Evolutionary conservation across 805 yeast genomes (phyloP).

Genomic region (Metschnikowia orientalis): DNA sequence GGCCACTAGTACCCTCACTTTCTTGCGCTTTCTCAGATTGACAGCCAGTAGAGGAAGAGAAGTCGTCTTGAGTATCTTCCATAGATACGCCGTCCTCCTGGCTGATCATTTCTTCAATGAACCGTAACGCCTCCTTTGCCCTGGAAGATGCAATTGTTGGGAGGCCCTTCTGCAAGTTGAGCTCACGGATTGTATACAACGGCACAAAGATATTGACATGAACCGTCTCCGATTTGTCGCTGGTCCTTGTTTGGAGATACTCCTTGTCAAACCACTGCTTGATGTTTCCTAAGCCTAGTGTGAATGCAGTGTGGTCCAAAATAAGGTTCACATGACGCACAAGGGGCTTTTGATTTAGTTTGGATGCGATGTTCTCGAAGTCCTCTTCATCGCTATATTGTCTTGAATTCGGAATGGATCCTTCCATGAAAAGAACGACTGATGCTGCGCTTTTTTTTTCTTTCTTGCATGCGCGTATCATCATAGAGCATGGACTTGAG

Average conservation of each 20-base stretch:
- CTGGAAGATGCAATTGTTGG: conserved; percentile 53
- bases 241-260: conserved; percentile 25
- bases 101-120: conserved; percentile 48
- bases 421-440: not conserved
- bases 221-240: conserved; percentile 18
- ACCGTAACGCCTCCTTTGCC: conserved; percentile 60
- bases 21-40: not conserved
- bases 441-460: no score
- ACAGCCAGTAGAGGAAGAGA: not conserved
- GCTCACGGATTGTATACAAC: conserved; percentile 34
- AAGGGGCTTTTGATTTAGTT: not conserved
- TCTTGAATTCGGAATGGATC: no score
- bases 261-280: conserved; percentile 54
- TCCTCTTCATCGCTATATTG: conserved; percentile 3
- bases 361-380: not conserved
- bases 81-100: conserved; percentile 14
- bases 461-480: no score
- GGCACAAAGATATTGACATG: conserved; percentile 46
- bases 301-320: conserved; percentile 63
- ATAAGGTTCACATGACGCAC: conserved; percentile 38
- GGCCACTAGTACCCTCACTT: no score
- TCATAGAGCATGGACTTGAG: no score
- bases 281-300: conserved; percentile 64
- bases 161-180: conserved; percentile 34
- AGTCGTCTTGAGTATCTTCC: no score